phyloP scores from a whole-genome alignment of 2,329 filamentous ascomycete species.

The Colletotrichum horii region DNA sequence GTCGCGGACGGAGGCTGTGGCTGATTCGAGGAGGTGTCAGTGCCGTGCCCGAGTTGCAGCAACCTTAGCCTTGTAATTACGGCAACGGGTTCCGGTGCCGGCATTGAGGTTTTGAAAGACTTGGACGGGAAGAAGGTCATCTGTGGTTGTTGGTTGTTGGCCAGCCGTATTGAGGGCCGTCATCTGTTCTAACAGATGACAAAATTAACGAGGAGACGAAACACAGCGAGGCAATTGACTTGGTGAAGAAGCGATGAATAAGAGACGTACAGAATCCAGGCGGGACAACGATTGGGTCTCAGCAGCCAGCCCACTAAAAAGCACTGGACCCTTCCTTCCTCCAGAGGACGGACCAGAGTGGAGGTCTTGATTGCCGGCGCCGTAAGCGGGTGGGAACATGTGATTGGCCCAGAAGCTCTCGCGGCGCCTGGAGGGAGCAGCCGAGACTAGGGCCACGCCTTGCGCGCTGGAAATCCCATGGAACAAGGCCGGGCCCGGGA shows the following conservation, averaged over 20 bases:
- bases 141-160: not conserved
- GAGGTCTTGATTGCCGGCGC: not conserved
- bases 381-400: constrained; percentile 2
- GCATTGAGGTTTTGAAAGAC: not conserved
- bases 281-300: not conserved
- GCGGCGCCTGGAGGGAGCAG: not conserved
- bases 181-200: not conserved
- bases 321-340: not conserved
- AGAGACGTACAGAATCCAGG: constrained; percentile 11
- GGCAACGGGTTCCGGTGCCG: not conserved
- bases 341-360: not conserved
- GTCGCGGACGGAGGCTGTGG: not conserved
- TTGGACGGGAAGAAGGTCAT: not conserved
- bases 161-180: not conserved
- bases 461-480: not conserved
- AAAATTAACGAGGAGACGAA: not conserved
- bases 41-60: not conserved
- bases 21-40: not conserved
- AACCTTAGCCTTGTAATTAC: not conserved
- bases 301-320: not conserved
- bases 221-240: not conserved
- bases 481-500: constrained; percentile 7
- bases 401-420: not conserved
- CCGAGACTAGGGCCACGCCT: constrained; percentile 10
- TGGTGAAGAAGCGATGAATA: not conserved